These are phyloP conservation scores for Podospora anserina DNA, from an alignment of 495 filamentous ascomycete genomes.

Conservation along the genomic window DNA sequence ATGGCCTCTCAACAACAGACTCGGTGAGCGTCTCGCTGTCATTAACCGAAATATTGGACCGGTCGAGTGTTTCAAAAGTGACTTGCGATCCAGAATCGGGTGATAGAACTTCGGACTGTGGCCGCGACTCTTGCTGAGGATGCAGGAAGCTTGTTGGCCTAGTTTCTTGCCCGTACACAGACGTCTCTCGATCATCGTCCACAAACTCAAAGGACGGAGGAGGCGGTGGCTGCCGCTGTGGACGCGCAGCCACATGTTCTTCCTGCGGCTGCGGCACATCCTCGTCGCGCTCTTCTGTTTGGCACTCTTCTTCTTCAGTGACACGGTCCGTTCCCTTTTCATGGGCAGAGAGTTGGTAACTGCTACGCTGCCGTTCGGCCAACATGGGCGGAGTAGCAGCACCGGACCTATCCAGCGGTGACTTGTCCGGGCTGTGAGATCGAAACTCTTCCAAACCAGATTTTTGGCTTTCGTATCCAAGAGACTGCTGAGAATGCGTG, in stretches of 20 bases:
- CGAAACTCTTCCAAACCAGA: conserved; percentile 23
- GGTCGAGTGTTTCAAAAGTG: conserved; percentile 32
- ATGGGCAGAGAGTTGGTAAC: conserved; percentile 38
- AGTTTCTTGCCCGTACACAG: conserved; percentile 41
- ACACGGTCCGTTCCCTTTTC: conserved; percentile 34
- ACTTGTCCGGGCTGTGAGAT: conserved; percentile 24
- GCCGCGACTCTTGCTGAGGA: conserved; percentile 20
- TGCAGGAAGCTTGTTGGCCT: conserved; percentile 43
- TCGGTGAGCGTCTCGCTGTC: conserved; percentile 13
- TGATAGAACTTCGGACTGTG: conserved; percentile 34
- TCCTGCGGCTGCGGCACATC: neutral
- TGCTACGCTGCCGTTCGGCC: conserved; percentile 20
- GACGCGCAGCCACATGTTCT: conserved; percentile 28
- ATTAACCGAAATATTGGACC: conserved; percentile 19
- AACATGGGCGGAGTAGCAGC: conserved; percentile 25
- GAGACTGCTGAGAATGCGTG: conserved; percentile 20
- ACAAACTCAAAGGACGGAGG: conserved; percentile 19
- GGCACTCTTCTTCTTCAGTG: conserved; percentile 15
- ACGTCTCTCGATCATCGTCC: conserved; percentile 26
- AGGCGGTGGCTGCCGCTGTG: conserved; percentile 38
- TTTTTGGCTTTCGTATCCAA: conserved; percentile 22
- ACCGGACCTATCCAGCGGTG: conserved; percentile 26
- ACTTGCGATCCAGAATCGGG: conserved; percentile 36
- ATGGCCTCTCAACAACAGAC: conserved; percentile 17
- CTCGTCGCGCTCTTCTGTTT: neutral